These are phyloP conservation scores for Handroanthus guayacan DNA, from an alignment of 257 asterid species.

Conservation along the genomic window DNA sequence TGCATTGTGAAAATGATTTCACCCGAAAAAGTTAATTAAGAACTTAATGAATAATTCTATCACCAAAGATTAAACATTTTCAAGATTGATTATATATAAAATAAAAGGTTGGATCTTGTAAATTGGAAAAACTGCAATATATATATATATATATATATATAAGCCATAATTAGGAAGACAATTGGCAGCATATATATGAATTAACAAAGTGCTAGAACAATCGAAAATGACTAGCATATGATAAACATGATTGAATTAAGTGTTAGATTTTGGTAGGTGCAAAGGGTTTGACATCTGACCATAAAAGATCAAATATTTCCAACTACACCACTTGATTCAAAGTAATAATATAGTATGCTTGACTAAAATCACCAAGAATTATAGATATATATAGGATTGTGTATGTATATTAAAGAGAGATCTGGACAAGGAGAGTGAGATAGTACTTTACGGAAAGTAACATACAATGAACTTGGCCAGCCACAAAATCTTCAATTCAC, in stretches of 20 bases:
- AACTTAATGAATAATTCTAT: too few relatives aligned
- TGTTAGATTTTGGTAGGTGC: conserved; percentile 27
- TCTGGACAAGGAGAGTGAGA: conserved; percentile 39
- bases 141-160: neutral
- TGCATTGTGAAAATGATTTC: too few relatives aligned
- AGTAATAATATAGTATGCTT: conserved; percentile 18
- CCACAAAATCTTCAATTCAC: conserved; percentile 23
- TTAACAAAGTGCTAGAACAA: neutral
- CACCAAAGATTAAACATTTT: neutral
- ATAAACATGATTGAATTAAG: conserved; percentile 14
- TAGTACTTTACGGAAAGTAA: conserved; percentile 74
- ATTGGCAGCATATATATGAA: conserved; percentile 12
- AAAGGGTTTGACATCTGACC: conserved; percentile 41
- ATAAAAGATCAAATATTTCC: conserved; percentile 20
- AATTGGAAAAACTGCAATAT: too few relatives aligned
- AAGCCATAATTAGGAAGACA: neutral
- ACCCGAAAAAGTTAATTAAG: neutral
- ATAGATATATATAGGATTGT: conserved; percentile 18
- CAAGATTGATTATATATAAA: neutral
- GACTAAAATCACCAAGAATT: conserved; percentile 17
- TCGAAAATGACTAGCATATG: conserved; percentile 36
- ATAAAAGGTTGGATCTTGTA: neutral
- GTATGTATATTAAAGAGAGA: conserved; percentile 35
- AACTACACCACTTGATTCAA: neutral
- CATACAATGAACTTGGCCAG: conserved; percentile 70